Evolutionary conservation across 2,329 filamentous ascomycete species (phyloP).

Genomic region (Aspergillus versicolor): DNA sequence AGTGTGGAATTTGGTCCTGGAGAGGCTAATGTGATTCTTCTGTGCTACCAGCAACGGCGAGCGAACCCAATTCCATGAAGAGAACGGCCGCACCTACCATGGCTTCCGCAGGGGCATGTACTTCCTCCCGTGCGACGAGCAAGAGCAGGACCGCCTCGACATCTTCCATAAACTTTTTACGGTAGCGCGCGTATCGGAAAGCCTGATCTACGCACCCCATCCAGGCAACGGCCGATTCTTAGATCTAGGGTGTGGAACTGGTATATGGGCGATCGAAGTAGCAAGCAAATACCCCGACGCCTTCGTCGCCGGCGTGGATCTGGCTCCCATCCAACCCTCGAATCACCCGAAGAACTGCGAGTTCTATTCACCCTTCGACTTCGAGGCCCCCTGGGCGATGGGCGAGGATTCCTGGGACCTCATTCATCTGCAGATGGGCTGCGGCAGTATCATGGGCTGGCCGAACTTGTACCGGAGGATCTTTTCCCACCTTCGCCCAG

Average conservation of each 20-base stretch:
- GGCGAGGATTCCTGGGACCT: constrained; percentile 73
- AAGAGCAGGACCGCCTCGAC: constrained; percentile 75
- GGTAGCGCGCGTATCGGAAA: constrained; percentile 56
- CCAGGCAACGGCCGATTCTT: constrained; percentile 51
- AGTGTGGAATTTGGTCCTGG: not conserved
- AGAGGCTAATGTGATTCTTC: constrained; percentile 17
- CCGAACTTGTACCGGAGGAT: constrained; percentile 69
- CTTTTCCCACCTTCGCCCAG: constrained; percentile 72
- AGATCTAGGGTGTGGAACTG: constrained; percentile 79
- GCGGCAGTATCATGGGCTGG: constrained; percentile 78
- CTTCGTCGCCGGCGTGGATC: constrained; percentile 61
- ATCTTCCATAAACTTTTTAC: constrained; percentile 77
- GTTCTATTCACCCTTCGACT: constrained; percentile 69
- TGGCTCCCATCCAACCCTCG: constrained; percentile 61
- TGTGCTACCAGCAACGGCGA: constrained; percentile 31
- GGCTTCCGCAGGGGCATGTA: constrained; percentile 68
- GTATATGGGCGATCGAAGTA: constrained; percentile 88
- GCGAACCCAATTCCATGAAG: constrained; percentile 50
- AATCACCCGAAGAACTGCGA: constrained; percentile 71
- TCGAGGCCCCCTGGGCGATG: constrained; percentile 72
- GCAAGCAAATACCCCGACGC: constrained; percentile 64
- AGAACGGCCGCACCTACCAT: constrained; percentile 71
- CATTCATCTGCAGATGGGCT: constrained; percentile 77
- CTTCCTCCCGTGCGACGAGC: constrained; percentile 74
- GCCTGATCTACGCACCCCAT: constrained; percentile 42